Evolutionary conservation across 495 filamentous ascomycete genomes (phyloP), one percentile per base, ranked within the genome.

Genomic region (Penicillium ochrochloron): DNA sequence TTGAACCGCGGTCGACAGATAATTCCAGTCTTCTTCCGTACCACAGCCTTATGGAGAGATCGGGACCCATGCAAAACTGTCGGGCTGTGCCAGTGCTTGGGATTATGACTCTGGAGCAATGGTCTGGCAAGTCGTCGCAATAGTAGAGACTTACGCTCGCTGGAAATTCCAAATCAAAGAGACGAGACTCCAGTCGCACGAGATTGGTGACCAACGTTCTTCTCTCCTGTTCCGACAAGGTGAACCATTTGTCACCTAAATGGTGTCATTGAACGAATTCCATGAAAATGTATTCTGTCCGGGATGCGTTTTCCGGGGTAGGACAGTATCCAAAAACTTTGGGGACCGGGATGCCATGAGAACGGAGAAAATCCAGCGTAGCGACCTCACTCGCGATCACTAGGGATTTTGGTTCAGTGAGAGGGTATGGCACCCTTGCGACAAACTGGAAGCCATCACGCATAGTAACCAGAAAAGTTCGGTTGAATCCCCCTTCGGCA

Each of bases 351-450:
- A 77, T 61, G 9, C 70, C 60, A 41, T 71, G 62, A 29, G 68
- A 41, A 50, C 50, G 61, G 8, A 76, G 71, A 60, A 66, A 80
- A 12, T 68, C 66, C 56, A 80, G 44, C 25, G 75, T 80, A 10
- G 76, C 77, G 15, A 73, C 76, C 63, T 78, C 77, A 62, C 75
- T 80, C 10, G 73, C 75, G 9, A 63, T 41, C 11, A 60, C 21
- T 19, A 60, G 39, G 11, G 17, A 48, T 23, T 57, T 63, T 50
- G 57, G 64, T 31, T 60, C 56, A 21, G 56, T 57, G 31, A 50
- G 29, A 9, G 55, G 64, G 33, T 62, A 66, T 31, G 60, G 64
- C 35, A 66, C 41, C 17, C 66, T 56, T 1, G 71, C 74, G 39
- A 78, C 64, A 21, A 75, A 46, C 46, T 62, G 61, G 11, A 63